phyloP scores from a whole-genome alignment of 2,329 filamentous ascomycete genomes.

The Diaporthe capsici region DNA sequence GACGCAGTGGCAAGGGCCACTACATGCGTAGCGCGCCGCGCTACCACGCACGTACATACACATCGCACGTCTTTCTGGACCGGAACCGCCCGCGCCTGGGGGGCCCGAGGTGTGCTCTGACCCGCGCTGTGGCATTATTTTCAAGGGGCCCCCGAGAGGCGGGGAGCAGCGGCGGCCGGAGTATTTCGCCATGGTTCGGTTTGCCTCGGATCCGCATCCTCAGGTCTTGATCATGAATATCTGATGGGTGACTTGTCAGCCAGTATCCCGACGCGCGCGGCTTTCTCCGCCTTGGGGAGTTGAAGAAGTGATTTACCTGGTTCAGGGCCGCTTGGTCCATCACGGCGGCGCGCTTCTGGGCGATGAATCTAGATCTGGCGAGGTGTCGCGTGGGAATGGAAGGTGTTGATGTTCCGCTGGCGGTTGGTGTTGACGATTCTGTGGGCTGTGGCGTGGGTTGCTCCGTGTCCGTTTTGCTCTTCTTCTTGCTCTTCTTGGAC shows the following conservation, averaged over 20 bases:
- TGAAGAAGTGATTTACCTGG: conserved; percentile 72
- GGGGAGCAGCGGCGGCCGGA: background rate
- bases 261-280: background rate
- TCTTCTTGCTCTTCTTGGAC: conserved; percentile 46
- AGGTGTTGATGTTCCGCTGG: conserved; percentile 52
- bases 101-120: background rate
- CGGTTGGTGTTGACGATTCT: conserved; percentile 58
- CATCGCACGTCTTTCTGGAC: conserved; percentile 16
- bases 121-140: background rate
- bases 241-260: conserved; percentile 53
- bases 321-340: conserved; percentile 87
- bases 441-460: conserved; percentile 57
- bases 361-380: conserved; percentile 85
- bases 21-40: conserved; percentile 20
- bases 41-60: background rate
- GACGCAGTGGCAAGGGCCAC: conserved; percentile 5
- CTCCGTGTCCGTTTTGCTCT: conserved; percentile 46
- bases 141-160: background rate
- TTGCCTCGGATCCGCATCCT: conserved; percentile 19
- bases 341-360: conserved; percentile 87
- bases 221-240: conserved; percentile 78
- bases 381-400: conserved; percentile 74
- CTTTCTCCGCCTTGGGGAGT: background rate
- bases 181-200: conserved; percentile 7
- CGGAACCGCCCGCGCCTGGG: conserved; percentile 18